A percentile compares a stretch with the other conserved stretches of the same genome.
These are phyloP conservation scores for Leonotis leonurus DNA, from an alignment of 257 asterid genomes.

Conservation along the genomic window DNA sequence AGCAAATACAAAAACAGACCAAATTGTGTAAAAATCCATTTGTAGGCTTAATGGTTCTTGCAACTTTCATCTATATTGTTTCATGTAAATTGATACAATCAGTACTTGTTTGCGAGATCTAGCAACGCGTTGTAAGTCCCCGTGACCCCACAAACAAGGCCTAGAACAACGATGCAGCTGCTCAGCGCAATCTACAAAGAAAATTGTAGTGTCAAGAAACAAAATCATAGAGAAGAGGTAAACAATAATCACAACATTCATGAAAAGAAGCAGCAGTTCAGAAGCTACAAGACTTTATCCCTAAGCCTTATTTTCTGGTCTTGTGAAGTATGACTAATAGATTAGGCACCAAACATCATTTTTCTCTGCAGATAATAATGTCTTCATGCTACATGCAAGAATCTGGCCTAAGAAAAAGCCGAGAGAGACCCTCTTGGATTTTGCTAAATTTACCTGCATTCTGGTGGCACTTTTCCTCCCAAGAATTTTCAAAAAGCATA, in stretches of 20 bases:
- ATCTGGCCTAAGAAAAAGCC: not conserved
- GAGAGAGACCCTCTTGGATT: not conserved
- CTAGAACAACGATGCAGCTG: constrained; percentile 40
- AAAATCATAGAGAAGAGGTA: not conserved
- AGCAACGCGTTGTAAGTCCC: constrained; percentile 57
- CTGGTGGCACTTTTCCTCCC: constrained; percentile 50
- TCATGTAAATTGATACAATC: constrained; percentile 8
- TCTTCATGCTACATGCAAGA: not conserved
- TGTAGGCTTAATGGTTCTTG: not conserved
- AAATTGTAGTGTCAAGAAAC: not conserved
- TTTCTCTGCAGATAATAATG: no score
- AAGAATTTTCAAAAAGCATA: constrained; percentile 63
- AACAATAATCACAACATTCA: not conserved
- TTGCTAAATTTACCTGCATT: constrained; percentile 41
- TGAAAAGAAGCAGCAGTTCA: not conserved
- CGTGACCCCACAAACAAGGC: constrained; percentile 41
- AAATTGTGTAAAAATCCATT: not conserved
- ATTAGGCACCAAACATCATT: not conserved
- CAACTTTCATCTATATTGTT: not conserved
- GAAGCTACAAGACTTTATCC: not conserved
- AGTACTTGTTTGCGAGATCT: constrained; percentile 36
- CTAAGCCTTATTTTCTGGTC: not conserved
- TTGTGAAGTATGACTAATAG: not conserved
- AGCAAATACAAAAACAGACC: not conserved
- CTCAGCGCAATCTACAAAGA: constrained; percentile 32